These are phyloP conservation scores for Backusella macrospora DNA, from an alignment of 192 early-diverging fungal genomes.

Conservation along the genomic window DNA sequence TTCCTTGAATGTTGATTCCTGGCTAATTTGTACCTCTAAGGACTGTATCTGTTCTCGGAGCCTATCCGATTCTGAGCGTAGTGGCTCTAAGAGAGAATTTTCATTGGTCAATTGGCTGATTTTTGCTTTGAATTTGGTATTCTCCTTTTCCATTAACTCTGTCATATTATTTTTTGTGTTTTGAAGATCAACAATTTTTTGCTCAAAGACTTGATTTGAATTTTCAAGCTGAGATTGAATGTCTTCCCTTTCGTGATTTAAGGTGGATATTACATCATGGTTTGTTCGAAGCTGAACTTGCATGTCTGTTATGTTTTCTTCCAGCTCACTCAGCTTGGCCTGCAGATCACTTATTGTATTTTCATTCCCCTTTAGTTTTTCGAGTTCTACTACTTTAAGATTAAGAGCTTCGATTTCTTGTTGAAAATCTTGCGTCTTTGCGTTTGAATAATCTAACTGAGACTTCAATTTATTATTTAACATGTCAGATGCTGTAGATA, in stretches of 20 bases:
- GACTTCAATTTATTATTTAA: not conserved
- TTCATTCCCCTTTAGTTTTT: not conserved
- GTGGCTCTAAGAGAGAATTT: conserved; percentile 4
- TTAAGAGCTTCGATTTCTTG: not conserved
- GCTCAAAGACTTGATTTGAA: not conserved
- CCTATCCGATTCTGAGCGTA: conserved; percentile 10
- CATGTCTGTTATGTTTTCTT: not conserved
- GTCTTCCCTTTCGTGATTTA: conserved; percentile 1
- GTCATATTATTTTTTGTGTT: not conserved
- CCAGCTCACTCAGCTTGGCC: not conserved
- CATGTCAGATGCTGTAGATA: not conserved
- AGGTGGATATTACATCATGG: not conserved
- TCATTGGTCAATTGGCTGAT: not conserved
- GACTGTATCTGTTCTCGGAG: conserved; percentile 1
- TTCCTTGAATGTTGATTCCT: not conserved
- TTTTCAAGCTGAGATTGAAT: not conserved
- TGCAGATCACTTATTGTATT: conserved; percentile 1
- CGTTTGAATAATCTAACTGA: not conserved
- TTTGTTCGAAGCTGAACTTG: not conserved
- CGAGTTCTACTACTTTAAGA: not conserved
- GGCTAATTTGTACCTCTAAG: not conserved
- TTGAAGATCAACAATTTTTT: not conserved
- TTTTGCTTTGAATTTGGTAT: not conserved
- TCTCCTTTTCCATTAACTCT: not conserved
- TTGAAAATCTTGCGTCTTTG: not conserved